Conservation (phyloP, 768 basidiomycete species). For the Termitomyces sp. region DNA sequence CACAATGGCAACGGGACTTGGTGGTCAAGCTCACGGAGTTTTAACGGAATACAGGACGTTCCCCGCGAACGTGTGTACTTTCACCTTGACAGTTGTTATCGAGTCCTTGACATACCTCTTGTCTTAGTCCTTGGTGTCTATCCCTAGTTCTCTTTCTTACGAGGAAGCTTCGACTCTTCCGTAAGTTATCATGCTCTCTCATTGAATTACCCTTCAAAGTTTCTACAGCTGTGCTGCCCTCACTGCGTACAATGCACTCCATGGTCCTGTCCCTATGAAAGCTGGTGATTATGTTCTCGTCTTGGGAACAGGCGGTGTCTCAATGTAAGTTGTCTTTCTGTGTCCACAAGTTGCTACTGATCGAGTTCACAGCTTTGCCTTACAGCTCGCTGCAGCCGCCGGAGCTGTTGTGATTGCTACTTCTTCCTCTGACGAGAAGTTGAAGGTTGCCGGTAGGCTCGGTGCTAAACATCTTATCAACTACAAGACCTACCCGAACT, state of each 20-base stretch:
- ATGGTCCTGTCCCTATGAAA: conserved; percentile 44
- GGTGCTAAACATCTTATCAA: conserved; percentile 56
- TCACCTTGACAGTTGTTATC: background rate
- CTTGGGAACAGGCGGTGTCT: conserved; percentile 53
- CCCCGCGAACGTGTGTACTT: conserved; percentile 30
- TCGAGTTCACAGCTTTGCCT: conserved; percentile 36
- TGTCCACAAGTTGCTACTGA: background rate
- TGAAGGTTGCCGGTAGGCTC: conserved; percentile 44
- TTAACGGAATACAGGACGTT: conserved; percentile 52
- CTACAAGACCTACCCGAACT: conserved; percentile 52
- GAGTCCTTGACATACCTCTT: background rate
- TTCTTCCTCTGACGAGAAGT: conserved; percentile 62
- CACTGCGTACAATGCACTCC: conserved; percentile 59
- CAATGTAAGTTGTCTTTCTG: conserved; percentile 30
- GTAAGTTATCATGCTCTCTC: conserved; percentile 19
- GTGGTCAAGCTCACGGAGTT: conserved; percentile 46
- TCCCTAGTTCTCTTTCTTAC: conserved; percentile 55
- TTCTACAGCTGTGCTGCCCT: conserved; percentile 46
- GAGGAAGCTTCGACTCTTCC: conserved; percentile 64
- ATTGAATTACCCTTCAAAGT: background rate
- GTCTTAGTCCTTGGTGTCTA: conserved; percentile 38
- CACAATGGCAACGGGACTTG: conserved; percentile 32
- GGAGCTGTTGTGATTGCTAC: conserved; percentile 65
- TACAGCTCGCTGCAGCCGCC: conserved; percentile 56
- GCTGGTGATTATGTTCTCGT: conserved; percentile 56